Base-by-base conservation (phyloP, 2,329 filamentous ascomycete species). In the Microcera coccophila region DNA sequence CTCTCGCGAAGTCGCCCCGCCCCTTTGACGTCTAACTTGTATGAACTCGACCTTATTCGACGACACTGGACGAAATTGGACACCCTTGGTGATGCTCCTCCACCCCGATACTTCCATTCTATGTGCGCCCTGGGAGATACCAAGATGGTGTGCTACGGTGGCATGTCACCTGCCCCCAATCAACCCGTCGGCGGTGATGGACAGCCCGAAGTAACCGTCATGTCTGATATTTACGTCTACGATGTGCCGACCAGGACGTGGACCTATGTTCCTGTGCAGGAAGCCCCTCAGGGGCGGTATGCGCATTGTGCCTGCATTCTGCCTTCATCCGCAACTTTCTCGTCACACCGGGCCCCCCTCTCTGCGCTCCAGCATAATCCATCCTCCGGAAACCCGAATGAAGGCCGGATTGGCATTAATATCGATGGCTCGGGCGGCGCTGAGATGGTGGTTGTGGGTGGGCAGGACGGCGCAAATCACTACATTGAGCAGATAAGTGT, bases 401-500 rank as follows among this genome's bases (percentile, higher is more conserved):
- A 93, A 60, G 91, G 91, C 14, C 81, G 85, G 3, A 83, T 96
- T 44, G 91, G 91, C 3, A 84, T 95, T 44, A 85, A 86, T 49
- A 82, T 97, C 46, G 90, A 98, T 64, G 91, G 93, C 1, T 81
- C 82, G 16, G 93, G 93, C 14, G 93, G 93, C 22, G 89, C 93
- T 2, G 91, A 98, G 64, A 96, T 98, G 91, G 80, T 98, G 5
- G 85, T 98, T 12, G 90, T 97, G 7, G 93, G 93, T 47, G 93
- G 93, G 0, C 93, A 98, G 65, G 93, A 98, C 61, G 93, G 87
- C 41, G 85, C 85, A n/a, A 98, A 98, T 64, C 90, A 95, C 64
- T 98, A 98, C 62, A 98, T 98, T 54, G 91, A 98, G 66, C 90
- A 98, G 66, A 94, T 98, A 51, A 97, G 90, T 62, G 89, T 98